Conservation (phyloP, 257 asterid genomes). For the Eucommia ulmoides region DNA sequence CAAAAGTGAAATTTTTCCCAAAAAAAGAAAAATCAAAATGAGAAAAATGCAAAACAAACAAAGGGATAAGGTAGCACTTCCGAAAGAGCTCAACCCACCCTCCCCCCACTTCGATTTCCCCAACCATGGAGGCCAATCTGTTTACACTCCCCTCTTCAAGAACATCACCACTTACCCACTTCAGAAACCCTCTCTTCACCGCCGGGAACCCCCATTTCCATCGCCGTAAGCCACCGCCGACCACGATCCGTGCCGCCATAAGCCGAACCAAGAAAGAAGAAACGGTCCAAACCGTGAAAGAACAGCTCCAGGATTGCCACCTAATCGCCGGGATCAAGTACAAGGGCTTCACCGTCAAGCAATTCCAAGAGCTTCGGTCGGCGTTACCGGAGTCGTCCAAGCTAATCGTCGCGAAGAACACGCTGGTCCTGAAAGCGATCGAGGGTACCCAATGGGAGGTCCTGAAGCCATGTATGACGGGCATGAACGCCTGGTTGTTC, state of each 20-base stretch:
- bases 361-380: conserved; percentile 59
- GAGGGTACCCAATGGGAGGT: conserved; percentile 82
- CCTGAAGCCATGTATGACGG: conserved; percentile 81
- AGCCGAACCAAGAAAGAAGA: conserved; percentile 87
- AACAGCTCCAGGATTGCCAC: conserved; percentile 56
- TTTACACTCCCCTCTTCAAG: conserved; percentile 39
- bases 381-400: conserved; percentile 70
- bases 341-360: conserved; percentile 76
- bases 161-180: conserved; percentile 35
- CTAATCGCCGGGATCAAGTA: conserved; percentile 80
- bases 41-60: neutral
- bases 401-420: conserved; percentile 81
- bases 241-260: conserved; percentile 57
- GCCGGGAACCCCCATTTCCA: conserved; percentile 15
- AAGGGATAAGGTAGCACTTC: neutral
- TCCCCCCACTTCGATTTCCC: no score
- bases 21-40: no score
- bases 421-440: conserved; percentile 75
- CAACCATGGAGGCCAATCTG: conserved; percentile 59
- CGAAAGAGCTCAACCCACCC: no score
- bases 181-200: conserved; percentile 35
- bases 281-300: conserved; percentile 64
- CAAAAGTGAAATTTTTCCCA: no score
- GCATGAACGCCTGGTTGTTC: conserved; percentile 94
- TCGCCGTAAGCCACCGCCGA: conserved; percentile 8